phyloP scores from a whole-genome alignment of 1,284 basidiomycete species.

The Peniophora sp. region DNA sequence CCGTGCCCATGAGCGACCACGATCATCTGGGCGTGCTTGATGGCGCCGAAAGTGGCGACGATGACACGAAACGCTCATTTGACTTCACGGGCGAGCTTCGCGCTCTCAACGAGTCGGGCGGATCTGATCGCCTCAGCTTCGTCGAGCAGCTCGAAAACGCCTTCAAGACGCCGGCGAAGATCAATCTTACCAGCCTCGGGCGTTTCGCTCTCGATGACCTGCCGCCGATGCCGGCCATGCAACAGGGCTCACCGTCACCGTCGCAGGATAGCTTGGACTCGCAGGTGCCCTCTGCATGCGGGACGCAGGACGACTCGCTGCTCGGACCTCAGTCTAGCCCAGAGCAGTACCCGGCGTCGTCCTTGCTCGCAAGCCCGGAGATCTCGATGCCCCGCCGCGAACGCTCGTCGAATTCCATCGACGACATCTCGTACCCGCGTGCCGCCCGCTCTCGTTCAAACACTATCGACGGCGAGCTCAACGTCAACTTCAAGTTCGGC shows the following conservation, averaged over 20 bases:
- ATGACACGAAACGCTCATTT: slow-evolving; percentile 72
- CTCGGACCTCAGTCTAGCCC: slow-evolving; percentile 13
- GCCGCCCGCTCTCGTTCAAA: slow-evolving; percentile 37
- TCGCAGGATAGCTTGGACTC: background rate
- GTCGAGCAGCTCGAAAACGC: slow-evolving; percentile 76
- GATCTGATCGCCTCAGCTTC: slow-evolving; percentile 64
- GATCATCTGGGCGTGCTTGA: slow-evolving; percentile 39
- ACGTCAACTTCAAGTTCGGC: slow-evolving; percentile 67
- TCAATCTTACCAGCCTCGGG: slow-evolving; percentile 34
- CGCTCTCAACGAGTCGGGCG: slow-evolving; percentile 63
- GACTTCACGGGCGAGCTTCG: slow-evolving; percentile 80
- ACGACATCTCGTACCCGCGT: slow-evolving; percentile 10
- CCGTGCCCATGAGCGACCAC: slow-evolving; percentile 35
- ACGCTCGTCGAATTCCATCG: background rate
- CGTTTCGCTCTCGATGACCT: slow-evolving; percentile 17
- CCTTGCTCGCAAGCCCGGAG: slow-evolving; percentile 11
- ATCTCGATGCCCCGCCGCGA: slow-evolving; percentile 6
- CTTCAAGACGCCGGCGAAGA: slow-evolving; percentile 64
- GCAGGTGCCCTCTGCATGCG: slow-evolving; percentile 1
- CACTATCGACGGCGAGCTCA: slow-evolving; percentile 44
- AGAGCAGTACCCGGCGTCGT: background rate
- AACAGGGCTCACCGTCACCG: slow-evolving; percentile 11
- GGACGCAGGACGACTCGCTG: slow-evolving; percentile 17
- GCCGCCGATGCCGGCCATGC: slow-evolving; percentile 38
- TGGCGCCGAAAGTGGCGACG: slow-evolving; percentile 37